Base-by-base conservation (phyloP, 257 asterid genomes). In the Scutellaria barbata region DNA sequence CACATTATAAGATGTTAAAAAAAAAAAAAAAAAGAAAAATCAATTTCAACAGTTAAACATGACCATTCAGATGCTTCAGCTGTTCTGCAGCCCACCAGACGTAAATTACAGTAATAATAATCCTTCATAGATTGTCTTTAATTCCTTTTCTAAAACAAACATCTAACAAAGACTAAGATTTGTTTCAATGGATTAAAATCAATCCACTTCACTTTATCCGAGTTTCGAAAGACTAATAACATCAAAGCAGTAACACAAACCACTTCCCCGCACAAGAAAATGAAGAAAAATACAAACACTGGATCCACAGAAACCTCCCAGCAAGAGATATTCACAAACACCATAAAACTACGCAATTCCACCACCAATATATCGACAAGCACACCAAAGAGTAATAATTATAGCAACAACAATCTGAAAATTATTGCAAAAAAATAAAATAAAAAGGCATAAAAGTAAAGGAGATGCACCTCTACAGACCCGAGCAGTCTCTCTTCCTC, bases 401-500 rank as follows among this genome's bases (percentile, higher is more conserved):
- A 55, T 37, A 8, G 33, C 6, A 45, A 30, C 74, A 60, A n/a
- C 40, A 43, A 74, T 10, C 63, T 5, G 47, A 50, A 17, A 25
- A 51, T 37, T 37, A 11, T 6, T 43, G 48, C n/a, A 17, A 1
- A 30, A 30, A 4, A 37, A 20, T 10, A 18, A n/a, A n/a, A n/a
- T n/a, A n/a, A n/a, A n/a, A n/a, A n/a, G n/a, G n/a, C n/a, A n/a
- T n/a, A n/a, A 5, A 39, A 12, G 10, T 10, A 53, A 66, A 62
- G 8, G 46, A 16, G n/a, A 73, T 20, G 55, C 37, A 87, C 96
- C 98, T 88, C 80, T 37, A 68, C 66, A 53, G 63, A 58, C 84
- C 90, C 37, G 66, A 89, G 90, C 79, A 81, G 76, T 6, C 87
- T 77, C 60, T 84, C 88, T 35, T 85, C 95, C 73, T 90, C 95